Evolutionary conservation across 2,329 filamentous ascomycete species (phyloP).

Genomic region (Stagonosporopsis cucurbitacearum): DNA sequence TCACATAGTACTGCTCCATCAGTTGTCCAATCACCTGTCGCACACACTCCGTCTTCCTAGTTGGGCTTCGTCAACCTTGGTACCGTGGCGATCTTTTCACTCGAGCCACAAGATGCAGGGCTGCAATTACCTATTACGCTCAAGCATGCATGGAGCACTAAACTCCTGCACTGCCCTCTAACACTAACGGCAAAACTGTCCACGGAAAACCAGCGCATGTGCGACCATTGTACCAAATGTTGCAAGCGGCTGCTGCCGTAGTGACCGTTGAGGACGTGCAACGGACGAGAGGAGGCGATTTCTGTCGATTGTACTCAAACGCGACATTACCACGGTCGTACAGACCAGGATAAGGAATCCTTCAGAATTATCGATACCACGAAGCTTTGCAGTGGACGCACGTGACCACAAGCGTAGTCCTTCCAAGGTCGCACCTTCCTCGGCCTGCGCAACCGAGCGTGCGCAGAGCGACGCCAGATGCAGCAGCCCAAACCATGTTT

Average conservation of each 20-base stretch:
- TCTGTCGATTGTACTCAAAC: conserved; percentile 13
- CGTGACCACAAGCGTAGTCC: background rate
- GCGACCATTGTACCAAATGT: conserved; percentile 3
- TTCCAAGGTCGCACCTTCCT: background rate
- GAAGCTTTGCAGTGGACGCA: background rate
- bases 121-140: background rate
- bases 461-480: background rate
- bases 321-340: background rate
- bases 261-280: conserved; percentile 16
- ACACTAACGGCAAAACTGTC: background rate
- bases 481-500: background rate
- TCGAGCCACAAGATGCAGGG: background rate
- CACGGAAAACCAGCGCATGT: background rate
- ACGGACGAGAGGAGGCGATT: conserved; percentile 5
- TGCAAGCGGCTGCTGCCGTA: conserved; percentile 12
- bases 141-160: background rate
- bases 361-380: background rate
- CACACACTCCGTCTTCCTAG: background rate
- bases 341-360: conserved; percentile 1
- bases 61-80: background rate
- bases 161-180: background rate
- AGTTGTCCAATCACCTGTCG: background rate
- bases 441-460: background rate
- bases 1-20: background rate
- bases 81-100: background rate